These are phyloP conservation scores for Dactylellina parvicollis DNA, from an alignment of 2,329 filamentous ascomycete genomes.

Conservation along the genomic window DNA sequence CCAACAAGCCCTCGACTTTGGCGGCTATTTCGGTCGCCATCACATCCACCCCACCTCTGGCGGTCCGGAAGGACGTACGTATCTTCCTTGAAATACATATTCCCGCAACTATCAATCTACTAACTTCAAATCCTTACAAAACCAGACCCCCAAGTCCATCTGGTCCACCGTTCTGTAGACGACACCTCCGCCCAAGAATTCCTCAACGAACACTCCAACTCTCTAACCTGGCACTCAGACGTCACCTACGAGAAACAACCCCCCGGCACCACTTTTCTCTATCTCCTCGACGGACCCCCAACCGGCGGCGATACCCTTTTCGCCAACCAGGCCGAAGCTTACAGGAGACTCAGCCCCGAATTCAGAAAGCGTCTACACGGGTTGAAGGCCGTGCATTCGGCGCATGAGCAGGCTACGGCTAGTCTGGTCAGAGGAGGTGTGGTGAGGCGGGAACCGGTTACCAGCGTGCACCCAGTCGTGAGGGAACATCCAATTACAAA, in stretches of 20 bases:
- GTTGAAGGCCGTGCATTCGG: conserved; percentile 81
- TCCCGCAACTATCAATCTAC: background rate
- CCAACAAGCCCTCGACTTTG: conserved; percentile 73
- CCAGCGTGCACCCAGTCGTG: conserved; percentile 78
- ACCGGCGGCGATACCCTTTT: conserved; percentile 88
- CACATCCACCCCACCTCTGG: conserved; percentile 85
- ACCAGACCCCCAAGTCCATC: conserved; percentile 75
- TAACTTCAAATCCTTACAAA: background rate
- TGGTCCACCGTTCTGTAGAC: conserved; percentile 77
- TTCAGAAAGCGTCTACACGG: conserved; percentile 85
- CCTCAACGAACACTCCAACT: conserved; percentile 77
- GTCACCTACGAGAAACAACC: conserved; percentile 89
- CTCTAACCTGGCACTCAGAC: conserved; percentile 88
- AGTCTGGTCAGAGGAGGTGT: conserved; percentile 74
- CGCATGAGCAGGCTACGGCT: conserved; percentile 79
- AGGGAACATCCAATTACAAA: conserved; percentile 82
- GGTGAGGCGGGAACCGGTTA: conserved; percentile 78
- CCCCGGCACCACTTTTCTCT: conserved; percentile 88
- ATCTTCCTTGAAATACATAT: background rate
- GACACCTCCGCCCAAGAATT: conserved; percentile 71
- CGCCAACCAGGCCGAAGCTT: conserved; percentile 80
- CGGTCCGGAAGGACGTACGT: conserved; percentile 70
- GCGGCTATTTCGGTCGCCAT: conserved; percentile 79
- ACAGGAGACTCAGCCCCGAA: conserved; percentile 78
- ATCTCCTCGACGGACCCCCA: conserved; percentile 73